A percentile compares a stretch with the other conserved stretches of the same genome.
Conservation (phyloP, 2,329 filamentous ascomycete genomes). For the Fusarium nematophilum region DNA sequence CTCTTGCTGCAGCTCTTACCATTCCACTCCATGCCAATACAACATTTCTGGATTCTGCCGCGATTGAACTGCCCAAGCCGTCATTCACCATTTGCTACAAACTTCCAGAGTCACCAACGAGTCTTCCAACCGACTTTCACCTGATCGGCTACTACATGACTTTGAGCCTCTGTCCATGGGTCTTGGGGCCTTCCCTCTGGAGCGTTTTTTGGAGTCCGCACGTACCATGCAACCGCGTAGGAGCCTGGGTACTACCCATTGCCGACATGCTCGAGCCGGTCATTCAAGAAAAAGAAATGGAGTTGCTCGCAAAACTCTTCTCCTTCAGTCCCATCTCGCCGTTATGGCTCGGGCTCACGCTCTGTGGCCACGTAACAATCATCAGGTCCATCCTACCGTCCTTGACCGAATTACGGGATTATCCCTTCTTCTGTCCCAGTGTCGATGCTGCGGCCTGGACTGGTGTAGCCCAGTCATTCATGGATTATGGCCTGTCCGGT, state of each 20-base stretch:
- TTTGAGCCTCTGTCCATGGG: constrained; percentile 2
- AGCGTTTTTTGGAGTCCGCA: constrained; percentile 12
- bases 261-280: neutral
- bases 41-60: neutral
- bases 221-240: constrained; percentile 3
- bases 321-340: neutral
- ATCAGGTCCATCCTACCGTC: neutral
- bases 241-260: constrained; percentile 13
- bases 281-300: constrained; percentile 3
- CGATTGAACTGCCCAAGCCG: neutral
- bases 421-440: neutral
- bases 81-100: neutral
- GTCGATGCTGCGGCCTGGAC: constrained; percentile 3
- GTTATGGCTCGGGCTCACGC: constrained; percentile 10
- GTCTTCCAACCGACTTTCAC: constrained; percentile 3
- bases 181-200: constrained; percentile 5
- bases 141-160: constrained; percentile 5
- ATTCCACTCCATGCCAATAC: constrained; percentile 9
- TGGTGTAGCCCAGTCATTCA: neutral
- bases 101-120: neutral
- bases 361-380: neutral
- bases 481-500: neutral
- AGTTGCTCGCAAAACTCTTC: constrained; percentile 1
- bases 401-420: neutral
- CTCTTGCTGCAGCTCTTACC: constrained; percentile 13